Base-by-base conservation (phyloP, 441 rosid genomes). In the Aleurites moluccanus region DNA sequence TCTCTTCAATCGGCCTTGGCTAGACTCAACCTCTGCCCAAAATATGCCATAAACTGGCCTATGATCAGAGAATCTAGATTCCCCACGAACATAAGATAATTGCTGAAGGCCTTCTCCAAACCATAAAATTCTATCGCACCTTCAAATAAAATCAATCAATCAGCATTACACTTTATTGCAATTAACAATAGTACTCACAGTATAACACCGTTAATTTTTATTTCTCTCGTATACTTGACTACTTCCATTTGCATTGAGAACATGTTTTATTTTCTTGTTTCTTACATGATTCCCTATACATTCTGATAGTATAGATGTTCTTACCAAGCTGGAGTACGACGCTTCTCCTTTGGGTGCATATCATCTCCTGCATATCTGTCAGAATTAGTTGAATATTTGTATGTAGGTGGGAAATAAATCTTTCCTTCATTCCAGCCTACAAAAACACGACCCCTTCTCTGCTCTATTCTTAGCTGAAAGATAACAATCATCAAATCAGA, bases 71-170 rank as follows among this genome's bases (percentile, higher is more conserved):
- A 96, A 96, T 78, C 88, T 77, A 10, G 99, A 96, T 86, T 96
- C 99, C 27, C 98, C 99, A 25, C 97, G 91, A 15, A 96, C 98
- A 68, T 96, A 93, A 28, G 98, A 93, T 83, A 87, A 72, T 68
- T 92, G 98, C 38, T 87, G 91, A 70, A 93, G 87, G 63, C 99
- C 99, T 86, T 89, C 91, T 38, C 99, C 99, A 23, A 86, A 78
- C 99, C 99, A 96, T 79, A 96, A 80, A 83, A 93, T 93, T 77
- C 99, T 87, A 79, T 96, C 99, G 25, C 99, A 93, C 99, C 98
- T 96, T 80, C 71, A 75, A 38, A 40, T 14, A 49, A 71, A 70
- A 67, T 28, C 20, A 70, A 44, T 73, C 20, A 28, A 79, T 87
- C 67, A 85, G 86, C 73, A 75, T 11, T 20, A 11, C 23, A 69